Evolutionary conservation across 306 rosid genomes (phyloP), one percentile per base, ranked within the genome.

Genomic region (Lathyrus sativus): DNA sequence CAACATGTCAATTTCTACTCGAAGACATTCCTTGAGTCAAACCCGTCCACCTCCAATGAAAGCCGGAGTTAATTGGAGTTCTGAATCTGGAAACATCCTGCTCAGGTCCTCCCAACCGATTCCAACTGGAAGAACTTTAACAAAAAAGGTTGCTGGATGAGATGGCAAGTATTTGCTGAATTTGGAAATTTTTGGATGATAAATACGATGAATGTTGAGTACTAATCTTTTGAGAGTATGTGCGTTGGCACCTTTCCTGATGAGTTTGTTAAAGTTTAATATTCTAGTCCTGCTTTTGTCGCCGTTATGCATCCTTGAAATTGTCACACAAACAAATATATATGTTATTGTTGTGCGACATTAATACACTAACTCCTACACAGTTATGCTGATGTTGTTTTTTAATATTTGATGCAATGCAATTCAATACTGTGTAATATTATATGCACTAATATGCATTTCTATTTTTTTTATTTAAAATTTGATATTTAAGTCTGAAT

Each of bases 81-180:
- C 91, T 26, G 90, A 75, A 76, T 79, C 99, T 31, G 78, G 95
- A 19, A 78, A 84, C 71, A 56, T 86, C 73, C 70, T 74, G 66
- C 79, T 81, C 18, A 82, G 84, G 77, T 84, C 91, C 2, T 69
- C 77, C 72, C 88, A 77, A 37, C 93, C 72, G 74, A 65, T 86
- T 75, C 87, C 88, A 28, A 62, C 84, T 45, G 86, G 84, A 67
- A 81, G 88, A 76, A 71, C 83, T 65, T 87, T 73, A 51, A 45
- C 88, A 17, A 77, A 90, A 79, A 95, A 85, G 66, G 89, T 90
- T 56, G 97, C 77, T 2, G 96, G 99, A 61, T 90, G 82, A 86
- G 61, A 45, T 45, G 67, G 31, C 18, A 6, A 70, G 60, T 59
- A 12, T 67, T 19, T 38, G 9, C 42, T 22, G 38, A 50, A 29